These are phyloP conservation scores for Sphaerulina vaccinii DNA, from an alignment of 2,329 filamentous ascomycete genomes.

Conservation along the genomic window DNA sequence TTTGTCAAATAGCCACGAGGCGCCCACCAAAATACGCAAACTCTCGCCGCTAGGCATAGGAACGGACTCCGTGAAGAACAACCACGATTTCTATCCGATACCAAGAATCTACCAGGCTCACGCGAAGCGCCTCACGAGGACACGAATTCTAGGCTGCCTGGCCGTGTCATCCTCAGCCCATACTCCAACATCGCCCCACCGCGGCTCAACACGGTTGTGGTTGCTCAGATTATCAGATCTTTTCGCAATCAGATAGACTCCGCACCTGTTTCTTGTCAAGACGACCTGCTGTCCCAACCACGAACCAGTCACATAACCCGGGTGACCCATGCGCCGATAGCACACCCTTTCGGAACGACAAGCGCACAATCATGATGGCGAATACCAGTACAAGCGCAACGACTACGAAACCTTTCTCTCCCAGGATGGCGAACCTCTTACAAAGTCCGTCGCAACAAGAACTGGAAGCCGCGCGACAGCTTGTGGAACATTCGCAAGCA, in stretches of 20 bases:
- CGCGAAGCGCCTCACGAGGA: background rate
- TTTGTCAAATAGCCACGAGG: background rate
- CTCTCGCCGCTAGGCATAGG: background rate
- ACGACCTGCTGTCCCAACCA: constrained; percentile 8
- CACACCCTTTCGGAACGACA: background rate
- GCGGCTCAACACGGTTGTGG: background rate
- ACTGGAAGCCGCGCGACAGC: constrained; percentile 50
- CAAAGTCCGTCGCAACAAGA: constrained; percentile 48
- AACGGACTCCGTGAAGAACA: background rate
- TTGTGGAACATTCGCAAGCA: constrained; percentile 48
- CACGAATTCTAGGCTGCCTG: background rate
- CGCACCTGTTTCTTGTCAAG: constrained; percentile 11
- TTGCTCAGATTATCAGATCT: constrained; percentile 23
- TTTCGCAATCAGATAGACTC: constrained; percentile 23
- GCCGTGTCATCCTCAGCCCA: background rate
- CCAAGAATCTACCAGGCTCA: too few species aligned
- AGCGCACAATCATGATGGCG: constrained; percentile 14
- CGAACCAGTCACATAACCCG: background rate
- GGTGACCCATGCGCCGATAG: constrained; percentile 17
- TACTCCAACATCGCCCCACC: background rate
- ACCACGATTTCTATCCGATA: constrained; percentile 1
- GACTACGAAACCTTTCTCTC: constrained; percentile 20
- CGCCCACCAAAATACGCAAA: background rate
- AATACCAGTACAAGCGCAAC: constrained; percentile 14
- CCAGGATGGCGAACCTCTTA: constrained; percentile 22